These are phyloP conservation scores for Oryza glaberrima DNA, from an alignment of 176 grass and related monocot genomes.

Conservation along the genomic window DNA sequence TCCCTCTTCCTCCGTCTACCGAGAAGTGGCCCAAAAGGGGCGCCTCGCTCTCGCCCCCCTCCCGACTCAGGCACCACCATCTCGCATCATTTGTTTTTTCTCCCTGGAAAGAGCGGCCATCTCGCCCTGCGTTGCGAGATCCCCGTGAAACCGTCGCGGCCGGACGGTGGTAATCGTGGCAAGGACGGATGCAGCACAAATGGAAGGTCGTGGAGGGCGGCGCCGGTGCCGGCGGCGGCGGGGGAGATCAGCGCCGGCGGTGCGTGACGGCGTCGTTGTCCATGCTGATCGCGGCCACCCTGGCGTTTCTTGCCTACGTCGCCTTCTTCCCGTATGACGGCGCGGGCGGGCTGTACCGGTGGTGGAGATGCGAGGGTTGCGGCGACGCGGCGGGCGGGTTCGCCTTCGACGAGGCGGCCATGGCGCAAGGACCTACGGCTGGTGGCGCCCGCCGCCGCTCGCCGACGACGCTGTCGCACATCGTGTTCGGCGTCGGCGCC, in stretches of 20 bases:
- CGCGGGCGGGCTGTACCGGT: conserved; percentile 42
- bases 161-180: conserved; percentile 21
- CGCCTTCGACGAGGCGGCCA: not conserved
- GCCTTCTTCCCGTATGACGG: conserved; percentile 54
- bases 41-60: conserved; percentile 1
- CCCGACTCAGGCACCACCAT: not conserved
- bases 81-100: conserved; percentile 20
- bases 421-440: conserved; percentile 15
- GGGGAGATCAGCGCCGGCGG: conserved; percentile 39
- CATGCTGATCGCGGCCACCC: conserved; percentile 53
- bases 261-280: conserved; percentile 58
- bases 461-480: conserved; percentile 69
- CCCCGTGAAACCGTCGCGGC: conserved; percentile 30
- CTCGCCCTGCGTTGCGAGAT: conserved; percentile 33
- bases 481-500: conserved; percentile 88
- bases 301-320: conserved; percentile 64
- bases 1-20: conserved; percentile 28
- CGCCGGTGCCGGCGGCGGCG: not conserved
- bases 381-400: conserved; percentile 10
- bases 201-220: conserved; percentile 47
- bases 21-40: conserved; percentile 19
- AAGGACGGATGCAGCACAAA: conserved; percentile 37
- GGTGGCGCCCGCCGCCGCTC: not conserved
- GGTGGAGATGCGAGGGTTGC: conserved; percentile 50
- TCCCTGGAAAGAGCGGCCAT: not conserved